Base-by-base conservation (phyloP, 306 rosid genomes). In the Quercus parvula region DNA sequence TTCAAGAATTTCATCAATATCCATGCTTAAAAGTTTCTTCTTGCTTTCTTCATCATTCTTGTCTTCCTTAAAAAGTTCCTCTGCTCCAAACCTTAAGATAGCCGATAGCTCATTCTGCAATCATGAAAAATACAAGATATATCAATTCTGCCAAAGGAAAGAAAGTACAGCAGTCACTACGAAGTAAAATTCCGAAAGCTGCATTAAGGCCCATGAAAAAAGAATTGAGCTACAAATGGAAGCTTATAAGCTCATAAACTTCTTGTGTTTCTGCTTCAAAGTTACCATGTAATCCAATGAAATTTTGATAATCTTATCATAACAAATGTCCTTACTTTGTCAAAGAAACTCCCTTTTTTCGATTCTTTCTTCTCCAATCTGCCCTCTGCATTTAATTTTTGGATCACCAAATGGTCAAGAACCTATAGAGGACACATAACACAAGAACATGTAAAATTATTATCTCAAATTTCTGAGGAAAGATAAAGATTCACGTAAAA, bases 401-500 rank as follows among this genome's bases (percentile, higher is more conserved):
- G 99, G 84, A 96, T 96, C 87, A 96, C 99, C 97, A 96, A 84
- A 87, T 96, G 99, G 79, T 96, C 99, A 73, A 96, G 97, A 86
- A 96, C 99, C 99, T 96, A 76, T 22, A 74, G 28, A 88, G 83
- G 82, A 86, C 54, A 82, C 83, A 79, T 27, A 10, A 67, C 72
- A 70, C 44, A 76, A 20, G 85, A 72, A 71, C 2, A 54, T 4
- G 64, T 73, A 75, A 85, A 77, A 81, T 30, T 49, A 61, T 59
- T 22, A 41, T 77, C 73, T 33, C 35, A 73, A 61, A 81, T 46
- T 44, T 59, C 61, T 31, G 15, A 3, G 54, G 54, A 12, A 70
- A 25, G 71, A 52, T 38, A 41, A 27, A 74, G 59, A 14, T n/a
- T 33, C 72, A 87, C 51, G 44, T 17, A 44, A 76, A 73, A 27